These are phyloP conservation scores for Thelephora ganbajun DNA, from an alignment of 768 basidiomycete species.

Conservation along the genomic window DNA sequence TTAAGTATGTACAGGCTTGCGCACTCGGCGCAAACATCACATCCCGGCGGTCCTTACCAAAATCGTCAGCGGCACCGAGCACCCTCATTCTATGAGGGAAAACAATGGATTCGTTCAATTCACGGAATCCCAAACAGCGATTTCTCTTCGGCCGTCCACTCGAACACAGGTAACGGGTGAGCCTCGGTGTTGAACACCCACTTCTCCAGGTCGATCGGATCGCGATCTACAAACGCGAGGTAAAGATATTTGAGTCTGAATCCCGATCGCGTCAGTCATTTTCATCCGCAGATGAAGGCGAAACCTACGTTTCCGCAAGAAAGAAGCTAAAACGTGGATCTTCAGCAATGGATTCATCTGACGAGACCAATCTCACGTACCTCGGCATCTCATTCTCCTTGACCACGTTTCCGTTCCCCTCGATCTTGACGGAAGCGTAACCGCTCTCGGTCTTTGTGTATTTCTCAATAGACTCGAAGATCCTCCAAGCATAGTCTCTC, in stretches of 20 bases:
- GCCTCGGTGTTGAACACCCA: slow-evolving; percentile 46
- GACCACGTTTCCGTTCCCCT: slow-evolving; percentile 26
- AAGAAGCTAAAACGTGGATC: slow-evolving; percentile 25
- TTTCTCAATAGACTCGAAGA: slow-evolving; percentile 53
- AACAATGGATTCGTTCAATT: no score
- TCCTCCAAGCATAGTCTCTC: slow-evolving; percentile 57
- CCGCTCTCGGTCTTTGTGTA: slow-evolving; percentile 43
- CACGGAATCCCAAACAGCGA: slow-evolving; percentile 22
- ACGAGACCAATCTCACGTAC: slow-evolving; percentile 27
- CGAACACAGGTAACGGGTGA: slow-evolving; percentile 62
- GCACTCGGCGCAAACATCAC: no score
- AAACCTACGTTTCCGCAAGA: slow-evolving; percentile 35
- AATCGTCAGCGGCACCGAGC: no score
- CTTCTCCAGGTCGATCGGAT: slow-evolving; percentile 33
- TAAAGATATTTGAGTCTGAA: slow-evolving; percentile 57
- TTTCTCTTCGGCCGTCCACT: slow-evolving; percentile 44
- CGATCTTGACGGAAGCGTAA: slow-evolving; percentile 44
- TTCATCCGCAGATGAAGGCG: not conserved
- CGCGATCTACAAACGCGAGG: slow-evolving; percentile 51
- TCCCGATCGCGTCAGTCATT: not conserved
- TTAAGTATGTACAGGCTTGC: no score
- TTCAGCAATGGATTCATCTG: slow-evolving; percentile 11
- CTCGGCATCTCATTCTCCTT: slow-evolving; percentile 60
- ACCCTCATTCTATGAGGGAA: no score
- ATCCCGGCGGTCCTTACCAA: no score